Evolutionary conservation across 2,329 filamentous ascomycete species (phyloP), one percentile per base, ranked within the genome.

Genomic region (Paecilomyces sp.): DNA sequence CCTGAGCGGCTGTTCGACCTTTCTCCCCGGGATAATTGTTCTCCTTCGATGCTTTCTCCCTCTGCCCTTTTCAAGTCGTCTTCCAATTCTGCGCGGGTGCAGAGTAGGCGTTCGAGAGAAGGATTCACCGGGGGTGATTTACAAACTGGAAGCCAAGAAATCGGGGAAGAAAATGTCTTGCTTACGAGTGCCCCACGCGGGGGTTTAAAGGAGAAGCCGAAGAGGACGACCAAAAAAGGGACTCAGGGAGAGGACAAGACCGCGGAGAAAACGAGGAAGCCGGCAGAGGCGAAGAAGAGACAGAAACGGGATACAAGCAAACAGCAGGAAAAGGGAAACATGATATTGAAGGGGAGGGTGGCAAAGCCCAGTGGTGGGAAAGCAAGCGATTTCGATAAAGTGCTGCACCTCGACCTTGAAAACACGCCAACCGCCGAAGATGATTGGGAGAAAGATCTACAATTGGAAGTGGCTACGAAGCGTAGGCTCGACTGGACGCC

Each of bases 401-500:
- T 67, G 31, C 2, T 15, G 3, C 53, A 33, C 18, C 54, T 55
- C 28, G 51, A 54, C n/a, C 51, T 30, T 5, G 55, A 59, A 18
- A 36, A 58, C 18, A 33, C 24, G 0, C 33, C 54, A n/a, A 28
- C 52, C 57, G 22, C 24, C 56, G 18, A 56, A 68, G 54, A 7
- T 18, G 65, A 68, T 57, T 62, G 60, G 61, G 60, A 64, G 57
- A 54, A 63, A 30, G 59, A 67, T 4, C 57, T 76, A 28, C 66
- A 73, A n/a, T 58, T 77, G 25, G 74, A 73, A 62, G 62, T 69
- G 54, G 88, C 88, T 7, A 70, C 82, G 28, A 77, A 75, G 54
- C 79, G 88, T 61, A 80, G 85, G 61, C 68, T 75, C 13, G 81
- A 87, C 60, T 92, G 89, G 89, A 92, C 89, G 0, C 89, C 88